Evolutionary conservation across 768 basidiomycete species (phyloP).

Genomic region (Mycena filopes): DNA sequence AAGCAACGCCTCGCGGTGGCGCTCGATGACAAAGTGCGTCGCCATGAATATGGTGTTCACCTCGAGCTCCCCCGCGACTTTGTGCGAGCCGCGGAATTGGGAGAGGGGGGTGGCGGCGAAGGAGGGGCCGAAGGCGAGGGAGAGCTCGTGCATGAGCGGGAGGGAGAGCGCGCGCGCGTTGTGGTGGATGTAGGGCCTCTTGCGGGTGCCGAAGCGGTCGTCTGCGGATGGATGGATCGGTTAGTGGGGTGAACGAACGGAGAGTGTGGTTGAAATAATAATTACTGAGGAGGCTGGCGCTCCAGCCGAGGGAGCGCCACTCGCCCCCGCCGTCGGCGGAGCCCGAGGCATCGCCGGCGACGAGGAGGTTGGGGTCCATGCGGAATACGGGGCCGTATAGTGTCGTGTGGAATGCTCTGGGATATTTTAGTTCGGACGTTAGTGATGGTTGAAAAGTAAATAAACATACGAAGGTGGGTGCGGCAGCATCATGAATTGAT

Average conservation of each 20-base stretch:
- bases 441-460: no score
- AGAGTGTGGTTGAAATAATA: neutral
- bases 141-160: slow-evolving; percentile 47
- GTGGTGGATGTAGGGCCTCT: slow-evolving; percentile 53
- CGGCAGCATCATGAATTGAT: slow-evolving; percentile 48
- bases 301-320: slow-evolving; percentile 50
- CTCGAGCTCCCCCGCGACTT: slow-evolving; percentile 41
- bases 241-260: neutral
- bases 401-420: slow-evolving; percentile 43
- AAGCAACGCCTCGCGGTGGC: slow-evolving; percentile 48
- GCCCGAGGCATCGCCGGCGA: slow-evolving; percentile 37
- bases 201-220: slow-evolving; percentile 49
- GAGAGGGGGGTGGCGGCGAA: slow-evolving; percentile 44
- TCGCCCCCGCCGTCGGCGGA: slow-evolving; percentile 43
- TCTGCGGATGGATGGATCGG: slow-evolving; percentile 9
- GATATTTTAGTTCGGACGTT: no score
- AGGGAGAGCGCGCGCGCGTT: slow-evolving; percentile 48
- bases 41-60: slow-evolving; percentile 46
- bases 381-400: slow-evolving; percentile 52
- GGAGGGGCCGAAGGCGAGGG: slow-evolving; percentile 41
- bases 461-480: slow-evolving; percentile 35
- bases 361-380: slow-evolving; percentile 44
- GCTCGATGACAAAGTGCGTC: slow-evolving; percentile 46
- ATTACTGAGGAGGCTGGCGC: slow-evolving; percentile 46
- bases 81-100: slow-evolving; percentile 44